Conservation (phyloP, 164 flowering plant genomes). For the Annona squamosa region DNA sequence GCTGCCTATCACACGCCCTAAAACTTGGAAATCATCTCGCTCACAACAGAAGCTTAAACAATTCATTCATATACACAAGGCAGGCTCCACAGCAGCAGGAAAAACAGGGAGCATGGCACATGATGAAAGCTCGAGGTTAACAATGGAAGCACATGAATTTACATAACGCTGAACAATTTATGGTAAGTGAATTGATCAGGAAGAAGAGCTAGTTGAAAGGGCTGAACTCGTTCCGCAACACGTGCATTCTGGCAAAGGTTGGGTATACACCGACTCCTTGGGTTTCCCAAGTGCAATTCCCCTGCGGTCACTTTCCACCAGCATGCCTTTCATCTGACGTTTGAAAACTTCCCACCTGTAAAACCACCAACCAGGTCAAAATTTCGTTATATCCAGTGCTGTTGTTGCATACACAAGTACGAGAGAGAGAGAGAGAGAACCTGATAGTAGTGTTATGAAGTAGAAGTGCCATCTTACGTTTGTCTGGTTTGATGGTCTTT, state of each 20-base stretch:
- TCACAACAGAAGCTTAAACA: neutral
- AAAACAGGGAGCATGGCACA: slow-evolving; percentile 6
- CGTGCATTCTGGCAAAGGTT: slow-evolving; percentile 69
- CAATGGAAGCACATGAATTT: neutral
- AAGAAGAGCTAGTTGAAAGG: neutral
- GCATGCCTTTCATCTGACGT: slow-evolving; percentile 59
- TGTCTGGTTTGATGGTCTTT: slow-evolving; percentile 81
- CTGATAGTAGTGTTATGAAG: slow-evolving; percentile 55
- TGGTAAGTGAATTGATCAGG: neutral
- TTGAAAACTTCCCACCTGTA: slow-evolving; percentile 71
- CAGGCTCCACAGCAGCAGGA: slow-evolving; percentile 5
- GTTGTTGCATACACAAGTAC: no score
- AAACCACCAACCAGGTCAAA: slow-evolving; percentile 1
- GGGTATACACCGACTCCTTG: slow-evolving; percentile 50
- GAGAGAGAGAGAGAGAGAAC: slow-evolving; percentile 21
- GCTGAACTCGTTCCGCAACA: slow-evolving; percentile 35
- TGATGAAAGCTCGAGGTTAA: neutral
- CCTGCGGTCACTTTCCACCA: slow-evolving; percentile 60
- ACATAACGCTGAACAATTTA: neutral
- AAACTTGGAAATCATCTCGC: neutral
- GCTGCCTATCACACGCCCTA: neutral
- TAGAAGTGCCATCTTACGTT: slow-evolving; percentile 56
- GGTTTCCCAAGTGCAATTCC: slow-evolving; percentile 45
- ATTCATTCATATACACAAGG: neutral
- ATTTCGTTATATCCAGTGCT: neutral